Evolutionary conservation across 1,284 basidiomycete species (phyloP).

Genomic region (Cryptococcus sp.): DNA sequence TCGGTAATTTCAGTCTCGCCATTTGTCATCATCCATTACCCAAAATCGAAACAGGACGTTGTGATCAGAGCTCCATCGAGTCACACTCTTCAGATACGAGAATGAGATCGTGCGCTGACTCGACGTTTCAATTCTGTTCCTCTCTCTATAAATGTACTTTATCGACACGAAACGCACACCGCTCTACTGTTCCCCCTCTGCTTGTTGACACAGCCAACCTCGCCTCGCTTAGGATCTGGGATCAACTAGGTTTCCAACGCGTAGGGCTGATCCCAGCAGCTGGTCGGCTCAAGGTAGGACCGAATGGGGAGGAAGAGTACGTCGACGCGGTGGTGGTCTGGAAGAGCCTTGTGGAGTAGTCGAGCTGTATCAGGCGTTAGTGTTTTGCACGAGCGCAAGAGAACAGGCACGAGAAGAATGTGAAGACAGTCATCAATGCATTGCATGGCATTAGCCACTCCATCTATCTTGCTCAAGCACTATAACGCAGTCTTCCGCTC

Average conservation of each 20-base stretch:
- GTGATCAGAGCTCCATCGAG: too few species aligned
- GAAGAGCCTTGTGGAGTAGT: conserved; percentile 64
- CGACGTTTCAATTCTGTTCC: too few species aligned
- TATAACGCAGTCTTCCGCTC: conserved; percentile 35
- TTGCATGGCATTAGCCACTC: neutral
- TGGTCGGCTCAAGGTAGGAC: conserved; percentile 66
- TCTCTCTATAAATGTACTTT: neutral
- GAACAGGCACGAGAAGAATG: neutral
- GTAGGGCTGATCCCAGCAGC: conserved; percentile 83
- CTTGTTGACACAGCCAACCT: conserved; percentile 51
- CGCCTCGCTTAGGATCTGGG: conserved; percentile 72
- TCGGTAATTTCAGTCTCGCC: conserved; percentile 49
- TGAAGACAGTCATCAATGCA: neutral
- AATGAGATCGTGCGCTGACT: too few species aligned
- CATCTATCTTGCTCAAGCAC: neutral
- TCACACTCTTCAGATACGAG: neutral
- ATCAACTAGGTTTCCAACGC: conserved; percentile 75
- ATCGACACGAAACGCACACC: neutral
- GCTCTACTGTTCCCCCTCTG: too few species aligned
- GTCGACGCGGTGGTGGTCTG: conserved; percentile 85
- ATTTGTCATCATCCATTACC: neutral
- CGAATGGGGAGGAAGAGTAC: conserved; percentile 74
- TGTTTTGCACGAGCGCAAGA: too few species aligned
- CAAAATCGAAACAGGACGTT: neutral
- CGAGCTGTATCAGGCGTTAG: too few species aligned